These are phyloP conservation scores for Candida nonsorbophila DNA, from an alignment of 805 yeast species.

Conservation along the genomic window DNA sequence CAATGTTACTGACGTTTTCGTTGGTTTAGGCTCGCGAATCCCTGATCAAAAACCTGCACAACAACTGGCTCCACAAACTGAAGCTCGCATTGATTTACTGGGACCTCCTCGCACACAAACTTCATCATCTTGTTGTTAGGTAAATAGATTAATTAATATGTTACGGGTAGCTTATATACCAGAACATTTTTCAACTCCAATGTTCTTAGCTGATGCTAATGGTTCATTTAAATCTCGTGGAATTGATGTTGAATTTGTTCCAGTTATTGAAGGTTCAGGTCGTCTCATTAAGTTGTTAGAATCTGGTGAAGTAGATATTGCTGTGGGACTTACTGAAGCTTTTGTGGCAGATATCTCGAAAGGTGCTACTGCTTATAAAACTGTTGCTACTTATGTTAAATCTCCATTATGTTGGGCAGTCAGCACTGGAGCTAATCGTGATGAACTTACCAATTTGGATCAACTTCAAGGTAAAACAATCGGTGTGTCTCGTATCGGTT, in stretches of 20 bases:
- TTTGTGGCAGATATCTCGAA: slow-evolving; percentile 79
- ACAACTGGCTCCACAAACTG: slow-evolving; percentile 7
- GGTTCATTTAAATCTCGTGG: slow-evolving; percentile 48
- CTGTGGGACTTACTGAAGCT: slow-evolving; percentile 88
- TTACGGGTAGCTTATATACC: slow-evolving; percentile 81
- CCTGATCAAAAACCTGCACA: slow-evolving; percentile 37
- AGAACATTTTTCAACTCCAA: slow-evolving; percentile 88
- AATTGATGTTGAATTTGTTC: slow-evolving; percentile 55
- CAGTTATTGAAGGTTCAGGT: slow-evolving; percentile 85
- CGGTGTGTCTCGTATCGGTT: slow-evolving; percentile 83
- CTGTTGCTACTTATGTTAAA: slow-evolving; percentile 78
- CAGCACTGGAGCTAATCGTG: slow-evolving; percentile 64
- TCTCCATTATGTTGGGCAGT: slow-evolving; percentile 91
- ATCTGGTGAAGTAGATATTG: slow-evolving; percentile 62
- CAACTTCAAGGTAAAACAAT: slow-evolving; percentile 60
- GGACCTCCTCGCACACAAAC: slow-evolving; percentile 5
- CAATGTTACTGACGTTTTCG: slow-evolving; percentile 86
- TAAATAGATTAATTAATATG: too few species aligned
- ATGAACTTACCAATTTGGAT: slow-evolving; percentile 44
- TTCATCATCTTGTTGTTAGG: slow-evolving; percentile 7
- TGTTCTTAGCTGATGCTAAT: slow-evolving; percentile 61
- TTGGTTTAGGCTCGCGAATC: slow-evolving; percentile 83
- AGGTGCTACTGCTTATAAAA: slow-evolving; percentile 57
- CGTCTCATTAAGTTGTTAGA: slow-evolving; percentile 72
- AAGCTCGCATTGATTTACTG: slow-evolving; percentile 33